Conservation (phyloP, 83 land plant genomes). For the Thuja plicata region DNA sequence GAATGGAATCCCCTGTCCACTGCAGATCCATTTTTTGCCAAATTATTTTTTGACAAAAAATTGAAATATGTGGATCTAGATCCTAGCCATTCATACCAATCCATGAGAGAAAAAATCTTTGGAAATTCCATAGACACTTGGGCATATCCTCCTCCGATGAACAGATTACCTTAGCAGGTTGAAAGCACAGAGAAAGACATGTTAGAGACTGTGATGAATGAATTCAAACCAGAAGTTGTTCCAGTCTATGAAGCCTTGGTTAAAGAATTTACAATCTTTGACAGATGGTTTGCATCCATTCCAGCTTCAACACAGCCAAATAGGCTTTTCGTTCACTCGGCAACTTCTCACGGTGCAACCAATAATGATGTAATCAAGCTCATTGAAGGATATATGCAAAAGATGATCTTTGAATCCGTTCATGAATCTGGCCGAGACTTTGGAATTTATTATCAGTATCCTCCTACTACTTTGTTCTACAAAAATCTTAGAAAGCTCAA, state of each 20-base stretch:
- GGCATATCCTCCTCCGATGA: conserved; percentile 45
- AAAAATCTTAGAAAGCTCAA: conserved; percentile 66
- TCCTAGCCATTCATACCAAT: conserved; percentile 43
- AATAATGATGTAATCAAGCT: conserved; percentile 27
- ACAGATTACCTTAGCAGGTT: conserved; percentile 59
- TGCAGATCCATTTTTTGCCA: conserved; percentile 14
- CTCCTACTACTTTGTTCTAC: conserved; percentile 61
- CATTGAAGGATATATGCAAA: conserved; percentile 41
- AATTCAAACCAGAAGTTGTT: conserved; percentile 49
- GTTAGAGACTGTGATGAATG: conserved; percentile 50
- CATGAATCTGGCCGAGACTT: conserved; percentile 54
- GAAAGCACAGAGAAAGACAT: conserved; percentile 28
- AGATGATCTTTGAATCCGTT: conserved; percentile 62
- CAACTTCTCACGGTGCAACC: conserved; percentile 58
- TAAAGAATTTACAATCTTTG: conserved; percentile 50
- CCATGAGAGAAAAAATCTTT: conserved; percentile 39
- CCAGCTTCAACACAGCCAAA: conserved; percentile 70
- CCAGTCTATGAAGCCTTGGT: conserved; percentile 47
- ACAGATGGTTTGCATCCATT: conserved; percentile 63
- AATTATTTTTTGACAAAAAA: conserved; percentile 15
- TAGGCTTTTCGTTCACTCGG: conserved; percentile 60
- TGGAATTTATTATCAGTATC: conserved; percentile 11
- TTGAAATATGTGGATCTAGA: conserved; percentile 34
- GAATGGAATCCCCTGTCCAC: conserved; percentile 32
- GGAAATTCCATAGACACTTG: conserved; percentile 24